Evolutionary conservation across 1,284 basidiomycete species (phyloP).

Genomic region (Ustilago curta): DNA sequence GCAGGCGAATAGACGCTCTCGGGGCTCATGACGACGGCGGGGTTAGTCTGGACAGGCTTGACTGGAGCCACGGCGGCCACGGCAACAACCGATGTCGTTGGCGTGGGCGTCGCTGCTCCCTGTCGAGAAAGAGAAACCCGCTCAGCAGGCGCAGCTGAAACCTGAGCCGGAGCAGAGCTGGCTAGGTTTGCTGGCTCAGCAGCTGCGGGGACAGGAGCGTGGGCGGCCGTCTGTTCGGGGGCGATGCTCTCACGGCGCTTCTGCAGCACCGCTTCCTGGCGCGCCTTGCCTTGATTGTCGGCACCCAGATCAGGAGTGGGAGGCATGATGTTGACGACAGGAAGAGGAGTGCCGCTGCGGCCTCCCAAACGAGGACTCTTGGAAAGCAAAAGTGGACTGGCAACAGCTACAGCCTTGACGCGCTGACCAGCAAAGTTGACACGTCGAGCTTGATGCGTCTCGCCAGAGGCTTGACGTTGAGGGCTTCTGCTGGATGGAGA

Average conservation of each 20-base stretch:
- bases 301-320: conserved; percentile 57
- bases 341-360: conserved; percentile 28
- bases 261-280: conserved; percentile 17
- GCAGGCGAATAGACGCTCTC: conserved; percentile 49
- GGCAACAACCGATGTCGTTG: conserved; percentile 8
- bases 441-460: conserved; percentile 51
- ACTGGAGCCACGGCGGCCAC: background rate
- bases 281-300: conserved; percentile 25
- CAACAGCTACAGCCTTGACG: conserved; percentile 45
- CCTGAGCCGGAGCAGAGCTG: conserved; percentile 10
- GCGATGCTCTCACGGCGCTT: conserved; percentile 16
- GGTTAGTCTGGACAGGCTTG: conserved; percentile 4
- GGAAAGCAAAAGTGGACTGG: conserved; percentile 48
- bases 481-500: conserved; percentile 24
- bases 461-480: conserved; percentile 28
- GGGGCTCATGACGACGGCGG: conserved; percentile 27
- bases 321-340: conserved; percentile 64
- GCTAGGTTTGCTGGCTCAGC: conserved; percentile 6
- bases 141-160: background rate
- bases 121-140: conserved; percentile 18
- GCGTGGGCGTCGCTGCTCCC: conserved; percentile 23
- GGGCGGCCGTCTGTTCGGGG: conserved; percentile 4
- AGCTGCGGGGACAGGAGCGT: background rate
- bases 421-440: conserved; percentile 51
- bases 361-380: conserved; percentile 39